Evolutionary conservation across 441 rosid genomes (phyloP).

Genomic region (Euphorbia celastroides): DNA sequence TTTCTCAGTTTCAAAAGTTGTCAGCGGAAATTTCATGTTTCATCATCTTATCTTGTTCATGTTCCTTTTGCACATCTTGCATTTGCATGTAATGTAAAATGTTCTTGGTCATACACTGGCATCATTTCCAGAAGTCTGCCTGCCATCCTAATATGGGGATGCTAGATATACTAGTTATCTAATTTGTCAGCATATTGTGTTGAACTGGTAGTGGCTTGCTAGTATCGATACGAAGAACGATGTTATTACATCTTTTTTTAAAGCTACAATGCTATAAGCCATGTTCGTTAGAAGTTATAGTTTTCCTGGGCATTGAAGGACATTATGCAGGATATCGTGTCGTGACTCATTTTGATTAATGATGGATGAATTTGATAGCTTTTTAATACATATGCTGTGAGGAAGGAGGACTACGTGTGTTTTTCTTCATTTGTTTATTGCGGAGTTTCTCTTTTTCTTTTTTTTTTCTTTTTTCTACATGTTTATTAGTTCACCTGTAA

Average conservation of each 20-base stretch:
- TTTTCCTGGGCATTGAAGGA: not conserved
- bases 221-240: not conserved
- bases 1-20: not conserved
- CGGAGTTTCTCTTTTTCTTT: not conserved
- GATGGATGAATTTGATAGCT: not conserved
- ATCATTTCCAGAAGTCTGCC: not conserved
- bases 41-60: not conserved
- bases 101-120: not conserved
- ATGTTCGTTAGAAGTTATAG: not conserved
- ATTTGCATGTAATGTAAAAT: not conserved
- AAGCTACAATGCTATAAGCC: not conserved
- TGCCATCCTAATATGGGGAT: not conserved
- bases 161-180: not conserved
- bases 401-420: not conserved
- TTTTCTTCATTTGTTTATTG: not conserved
- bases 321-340: not conserved
- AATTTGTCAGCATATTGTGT: not conserved
- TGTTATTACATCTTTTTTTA: not conserved
- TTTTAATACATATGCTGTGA: not conserved
- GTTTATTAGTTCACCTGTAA: not conserved
- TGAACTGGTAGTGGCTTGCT: not conserved
- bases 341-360: too few species aligned
- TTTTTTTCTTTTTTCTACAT: not conserved
- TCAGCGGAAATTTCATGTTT: not conserved
- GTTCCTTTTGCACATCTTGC: not conserved